Evolutionary conservation across 2,329 filamentous ascomycete genomes (phyloP).

Genomic region (Ophiostoma piceae): DNA sequence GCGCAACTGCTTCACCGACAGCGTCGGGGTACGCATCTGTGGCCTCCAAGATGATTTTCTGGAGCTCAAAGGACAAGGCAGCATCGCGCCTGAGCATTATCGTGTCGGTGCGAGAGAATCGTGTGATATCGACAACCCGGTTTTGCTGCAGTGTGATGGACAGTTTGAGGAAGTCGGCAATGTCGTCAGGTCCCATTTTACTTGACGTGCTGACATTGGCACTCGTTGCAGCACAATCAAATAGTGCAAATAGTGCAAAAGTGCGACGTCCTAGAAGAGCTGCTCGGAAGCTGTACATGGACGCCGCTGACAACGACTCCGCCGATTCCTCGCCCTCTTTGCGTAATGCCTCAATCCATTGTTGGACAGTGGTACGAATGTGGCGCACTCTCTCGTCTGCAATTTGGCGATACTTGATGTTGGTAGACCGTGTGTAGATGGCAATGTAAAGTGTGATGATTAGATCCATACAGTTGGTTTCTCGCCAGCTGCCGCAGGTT

Average conservation of each 20-base stretch:
- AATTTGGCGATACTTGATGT: neutral
- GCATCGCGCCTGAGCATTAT: neutral
- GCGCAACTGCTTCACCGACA: neutral
- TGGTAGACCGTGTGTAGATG: neutral
- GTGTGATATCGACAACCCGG: neutral
- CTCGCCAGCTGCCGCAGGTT: constrained; percentile 54
- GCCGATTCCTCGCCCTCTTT: constrained; percentile 39
- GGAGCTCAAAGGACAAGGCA: neutral
- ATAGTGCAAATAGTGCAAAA: constrained; percentile 28
- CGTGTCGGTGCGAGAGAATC: neutral
- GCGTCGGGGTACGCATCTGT: neutral
- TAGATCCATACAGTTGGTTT: constrained; percentile 53
- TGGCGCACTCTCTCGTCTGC: constrained; percentile 25
- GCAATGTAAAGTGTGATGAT: constrained; percentile 49
- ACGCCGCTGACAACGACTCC: constrained; percentile 38
- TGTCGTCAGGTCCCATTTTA: neutral
- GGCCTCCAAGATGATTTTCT: neutral
- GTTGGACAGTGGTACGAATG: constrained; percentile 40
- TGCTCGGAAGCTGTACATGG: constrained; percentile 48
- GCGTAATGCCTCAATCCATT: constrained; percentile 48
- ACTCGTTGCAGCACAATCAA: neutral
- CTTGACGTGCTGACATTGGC: neutral
- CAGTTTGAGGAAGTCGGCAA: neutral
- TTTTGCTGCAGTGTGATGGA: neutral
- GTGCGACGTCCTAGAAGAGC: constrained; percentile 51